phyloP scores from a whole-genome alignment of 176 grass and related monocot genomes.

The Miscanthus lutarioriparius region DNA sequence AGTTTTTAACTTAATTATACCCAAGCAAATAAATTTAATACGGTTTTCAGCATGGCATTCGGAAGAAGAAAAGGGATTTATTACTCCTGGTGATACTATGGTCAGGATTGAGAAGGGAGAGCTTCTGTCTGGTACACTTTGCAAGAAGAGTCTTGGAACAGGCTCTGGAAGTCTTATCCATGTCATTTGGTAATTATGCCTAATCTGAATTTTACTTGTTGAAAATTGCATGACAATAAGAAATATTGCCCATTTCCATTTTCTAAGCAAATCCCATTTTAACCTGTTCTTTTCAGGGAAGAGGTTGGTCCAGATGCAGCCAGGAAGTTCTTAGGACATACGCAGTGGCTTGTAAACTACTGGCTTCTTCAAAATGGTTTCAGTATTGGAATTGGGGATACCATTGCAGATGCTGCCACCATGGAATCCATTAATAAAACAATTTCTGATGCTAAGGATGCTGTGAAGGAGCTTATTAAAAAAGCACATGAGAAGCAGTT shows the following conservation, averaged over 20 bases:
- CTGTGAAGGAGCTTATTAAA: constrained; percentile 93
- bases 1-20: constrained; percentile 99
- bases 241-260: neutral
- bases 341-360: constrained; percentile 99
- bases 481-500: constrained; percentile 62
- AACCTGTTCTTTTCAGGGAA: constrained; percentile 63
- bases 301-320: constrained; percentile 98
- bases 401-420: constrained; percentile 88
- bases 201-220: neutral
- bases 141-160: constrained; percentile 87
- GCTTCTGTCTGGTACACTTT: constrained; percentile 85
- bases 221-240: neutral
- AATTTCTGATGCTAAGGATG: constrained; percentile 81
- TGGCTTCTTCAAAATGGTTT: constrained; percentile 95
- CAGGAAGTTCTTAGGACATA: constrained; percentile 94
- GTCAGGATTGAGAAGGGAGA: constrained; percentile 96
- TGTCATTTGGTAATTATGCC: constrained; percentile 77
- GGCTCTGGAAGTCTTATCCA: constrained; percentile 86
- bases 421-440: constrained; percentile 96
- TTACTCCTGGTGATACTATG: constrained; percentile 94
- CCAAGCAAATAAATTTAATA: constrained; percentile 94
- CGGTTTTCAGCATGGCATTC: constrained; percentile 86
- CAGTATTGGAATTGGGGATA: constrained; percentile 98
- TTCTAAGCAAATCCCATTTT: constrained; percentile 11
- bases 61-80: constrained; percentile 78